phyloP scores from a whole-genome alignment of 2,329 filamentous ascomycete species.

The Aurifilum marmelostoma region DNA sequence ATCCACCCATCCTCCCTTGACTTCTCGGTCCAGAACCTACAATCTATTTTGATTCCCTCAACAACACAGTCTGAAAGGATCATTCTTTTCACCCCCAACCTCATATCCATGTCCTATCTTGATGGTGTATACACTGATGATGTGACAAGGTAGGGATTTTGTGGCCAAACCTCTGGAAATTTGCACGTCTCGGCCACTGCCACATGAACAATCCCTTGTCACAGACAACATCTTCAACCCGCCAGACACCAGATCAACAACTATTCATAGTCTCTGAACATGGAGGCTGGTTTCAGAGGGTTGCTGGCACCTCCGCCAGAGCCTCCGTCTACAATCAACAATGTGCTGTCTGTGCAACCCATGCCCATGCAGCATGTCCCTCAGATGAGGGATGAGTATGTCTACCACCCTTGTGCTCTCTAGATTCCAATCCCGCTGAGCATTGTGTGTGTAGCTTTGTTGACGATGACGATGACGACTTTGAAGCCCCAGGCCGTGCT shows the following conservation, averaged over 20 bases:
- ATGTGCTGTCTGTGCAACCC: slow-evolving; percentile 25
- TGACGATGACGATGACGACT: slow-evolving; percentile 31
- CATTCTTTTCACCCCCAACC: neutral
- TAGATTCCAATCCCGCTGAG: neutral
- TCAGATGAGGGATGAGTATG: slow-evolving; percentile 21
- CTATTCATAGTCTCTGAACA: neutral
- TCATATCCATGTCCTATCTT: neutral
- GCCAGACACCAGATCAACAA: neutral
- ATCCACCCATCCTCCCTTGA: too few species aligned
- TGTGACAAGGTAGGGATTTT: neutral
- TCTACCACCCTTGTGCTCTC: neutral
- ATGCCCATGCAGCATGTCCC: slow-evolving; percentile 13
- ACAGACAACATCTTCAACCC: neutral
- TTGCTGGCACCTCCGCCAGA: slow-evolving; percentile 14
- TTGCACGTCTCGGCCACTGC: neutral
- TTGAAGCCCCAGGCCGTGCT: slow-evolving; percentile 28
- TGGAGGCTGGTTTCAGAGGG: slow-evolving; percentile 26
- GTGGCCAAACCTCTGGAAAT: neutral
- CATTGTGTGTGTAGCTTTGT: slow-evolving; percentile 11
- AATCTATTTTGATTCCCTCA: neutral
- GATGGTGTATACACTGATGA: neutral
- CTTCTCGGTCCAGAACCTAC: too few species aligned
- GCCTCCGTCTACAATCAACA: slow-evolving; percentile 23
- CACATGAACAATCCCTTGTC: neutral
- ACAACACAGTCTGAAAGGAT: neutral